Base-by-base conservation (phyloP, 306 rosid genomes). In the Castanea sativa region DNA sequence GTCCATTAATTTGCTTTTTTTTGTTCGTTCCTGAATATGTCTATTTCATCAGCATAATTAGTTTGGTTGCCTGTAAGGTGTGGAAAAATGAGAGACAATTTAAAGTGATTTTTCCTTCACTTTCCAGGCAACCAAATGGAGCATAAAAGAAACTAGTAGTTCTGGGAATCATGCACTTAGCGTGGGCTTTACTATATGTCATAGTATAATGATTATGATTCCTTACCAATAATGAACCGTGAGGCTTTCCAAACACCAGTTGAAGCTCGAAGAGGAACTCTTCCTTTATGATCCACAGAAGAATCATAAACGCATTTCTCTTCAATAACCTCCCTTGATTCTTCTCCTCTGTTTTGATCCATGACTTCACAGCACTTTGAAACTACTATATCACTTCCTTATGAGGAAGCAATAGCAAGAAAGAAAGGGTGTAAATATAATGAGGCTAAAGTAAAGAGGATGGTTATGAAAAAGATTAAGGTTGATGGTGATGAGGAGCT, bases 231-330 rank as follows among this genome's bases (percentile, higher is more conserved):
- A 55, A 90, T 86, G 80, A 86, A 90, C 83, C 87, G 41, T 32
- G 94, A 80, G 71, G 94, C 91, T 83, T 87, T 90, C 94, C 94
- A 90, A 55, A 84, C 82, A 79, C 94, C 94, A 69, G 92, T 90
- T 29, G 94, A 85, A 82, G 88, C 85, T 78, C 94, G 69, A 3
- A 87, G 91, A 49, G 94, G 94, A 76, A 85, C 55, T 23, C 41
- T 80, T 52, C 91, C 88, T 78, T 83, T 80, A 59, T 88, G 83
- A 82, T 90, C 94, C 2, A 87, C 67, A 12, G 92, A 90, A 87
- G 89, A 87, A 85, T 90, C 94, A 82, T 76, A 60, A 76, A 90
- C 94, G 87, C 83, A 85, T 61, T 60, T 82, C 33, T 71, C 76
- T 69, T 85, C 79, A 32, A 79, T 81, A 78, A 32, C 49, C 20